phyloP scores from a whole-genome alignment of 2,329 filamentous ascomycete genomes.

The Sclerotinia glacialis region DNA sequence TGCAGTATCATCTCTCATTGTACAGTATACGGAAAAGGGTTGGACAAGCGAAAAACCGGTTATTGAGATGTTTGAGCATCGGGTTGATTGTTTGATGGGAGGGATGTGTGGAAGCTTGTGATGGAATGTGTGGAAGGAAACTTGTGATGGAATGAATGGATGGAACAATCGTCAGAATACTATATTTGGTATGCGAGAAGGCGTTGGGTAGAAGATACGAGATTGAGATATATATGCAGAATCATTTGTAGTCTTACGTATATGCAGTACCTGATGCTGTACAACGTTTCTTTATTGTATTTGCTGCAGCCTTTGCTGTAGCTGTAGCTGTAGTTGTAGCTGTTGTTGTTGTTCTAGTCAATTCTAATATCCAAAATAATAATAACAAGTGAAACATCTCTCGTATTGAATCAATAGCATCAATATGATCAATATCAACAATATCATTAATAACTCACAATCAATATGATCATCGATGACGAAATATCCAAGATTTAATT shows the following conservation, averaged over 20 bases:
- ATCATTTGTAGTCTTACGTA: not conserved
- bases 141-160: not conserved
- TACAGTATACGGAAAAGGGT: no score
- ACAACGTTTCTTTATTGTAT: conserved; percentile 1
- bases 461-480: not conserved
- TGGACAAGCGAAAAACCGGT: not conserved
- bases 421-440: not conserved
- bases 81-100: not conserved
- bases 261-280: not conserved
- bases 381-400: not conserved
- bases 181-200: not conserved
- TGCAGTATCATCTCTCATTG: not conserved
- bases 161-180: not conserved
- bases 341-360: not conserved
- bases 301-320: not conserved
- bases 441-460: not conserved
- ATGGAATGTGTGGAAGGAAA: not conserved
- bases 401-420: not conserved
- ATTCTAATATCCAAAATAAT: not conserved
- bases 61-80: not conserved
- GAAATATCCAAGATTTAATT: not conserved
- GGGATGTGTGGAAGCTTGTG: not conserved
- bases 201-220: not conserved
- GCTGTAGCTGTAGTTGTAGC: no score
- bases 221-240: conserved; percentile 11